Base-by-base conservation (phyloP, 2,329 filamentous ascomycete genomes). In the Venturia aucupariae region DNA sequence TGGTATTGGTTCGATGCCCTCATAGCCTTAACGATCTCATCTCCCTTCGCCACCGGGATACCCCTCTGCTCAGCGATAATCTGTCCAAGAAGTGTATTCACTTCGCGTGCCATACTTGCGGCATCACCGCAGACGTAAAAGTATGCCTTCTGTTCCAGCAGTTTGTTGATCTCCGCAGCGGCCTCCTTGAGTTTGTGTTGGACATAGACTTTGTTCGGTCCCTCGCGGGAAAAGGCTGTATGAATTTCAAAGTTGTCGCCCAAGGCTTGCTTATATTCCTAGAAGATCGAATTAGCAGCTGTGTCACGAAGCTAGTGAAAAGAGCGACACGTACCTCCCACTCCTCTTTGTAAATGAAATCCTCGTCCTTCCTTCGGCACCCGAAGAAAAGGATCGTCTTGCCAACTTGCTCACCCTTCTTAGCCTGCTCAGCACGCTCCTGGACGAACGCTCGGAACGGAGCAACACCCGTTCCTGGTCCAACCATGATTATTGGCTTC, bases 101-200 rank as follows among this genome's bases (percentile, higher is more conserved):
- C 92, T 75, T 96, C 92, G 65, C 92, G 87, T 59, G 92, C 92
- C 92, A 97, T 97, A 80, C 96, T 92, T 65, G 94, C 90, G 0
- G 95, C 95, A 74, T 99, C 94, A 78, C 94, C 94, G 72, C 95
- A 99, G 65, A 99, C 93, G 75, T 99, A 99, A 76, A 99, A 92
- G 78, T 94, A 97, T 5, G 91, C 94, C 73, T 87, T 87, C 75
- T 92, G 90, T 76, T 89, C 82, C 11, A 99, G 82, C 0, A 99
- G 85, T 68, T 93, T 87, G 77, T 96, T 93, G 78, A 99, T 83
- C 71, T 96, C 86, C 71, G 90, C 84, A 66, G 90, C 87, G 61
- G 87, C 83, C 76, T 97, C 90, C 78, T 90, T 88, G 66, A 99
- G 83, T 67, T 90, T 85, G 77, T 99, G 92, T 78, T 99, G 94